Evolutionary conservation across 371 early-diverging fungal species (phyloP).

Genomic region (Zopfochytrium polystomum): DNA sequence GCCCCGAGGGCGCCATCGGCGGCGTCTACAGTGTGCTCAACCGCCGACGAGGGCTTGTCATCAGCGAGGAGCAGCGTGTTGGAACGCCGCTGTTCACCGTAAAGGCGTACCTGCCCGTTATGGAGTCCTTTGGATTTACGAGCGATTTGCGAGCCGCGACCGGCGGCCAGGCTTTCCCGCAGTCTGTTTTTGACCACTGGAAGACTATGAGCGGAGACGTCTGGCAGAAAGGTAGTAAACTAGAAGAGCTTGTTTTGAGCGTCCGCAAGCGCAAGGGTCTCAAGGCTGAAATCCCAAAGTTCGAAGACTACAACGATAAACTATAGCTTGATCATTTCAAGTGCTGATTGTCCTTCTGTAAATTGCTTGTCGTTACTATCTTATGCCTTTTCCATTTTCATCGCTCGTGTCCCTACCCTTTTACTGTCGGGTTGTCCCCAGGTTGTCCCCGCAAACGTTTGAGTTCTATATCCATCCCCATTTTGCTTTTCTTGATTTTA

Average conservation of each 20-base stretch:
- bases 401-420: too few relatives aligned
- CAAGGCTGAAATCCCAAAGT: slow-evolving; percentile 71
- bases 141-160: too few relatives aligned
- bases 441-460: too few relatives aligned
- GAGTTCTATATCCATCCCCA: too few relatives aligned
- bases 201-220: slow-evolving; percentile 79
- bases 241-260: slow-evolving; percentile 68
- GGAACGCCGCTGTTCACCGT: slow-evolving; percentile 90
- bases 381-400: too few relatives aligned
- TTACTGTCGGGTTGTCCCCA: too few relatives aligned
- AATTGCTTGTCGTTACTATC: too few relatives aligned
- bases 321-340: too few relatives aligned
- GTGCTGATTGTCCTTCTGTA: too few relatives aligned
- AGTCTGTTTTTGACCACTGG: slow-evolving; percentile 83
- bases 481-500: too few relatives aligned
- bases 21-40: slow-evolving; percentile 97
- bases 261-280: slow-evolving; percentile 96
- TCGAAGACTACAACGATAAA: slow-evolving; percentile 88
- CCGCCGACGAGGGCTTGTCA: slow-evolving; percentile 96
- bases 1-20: slow-evolving; percentile 93
- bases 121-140: too few relatives aligned
- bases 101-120: too few relatives aligned
- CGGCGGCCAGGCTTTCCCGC: slow-evolving; percentile 98
- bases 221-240: slow-evolving; percentile 74
- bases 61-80: slow-evolving; percentile 88